Percentiles rank a stretch among this genome's conserved stretches.
Conservation (phyloP, 108 stramenopile species). For the Aurantiochytrium sp. region DNA sequence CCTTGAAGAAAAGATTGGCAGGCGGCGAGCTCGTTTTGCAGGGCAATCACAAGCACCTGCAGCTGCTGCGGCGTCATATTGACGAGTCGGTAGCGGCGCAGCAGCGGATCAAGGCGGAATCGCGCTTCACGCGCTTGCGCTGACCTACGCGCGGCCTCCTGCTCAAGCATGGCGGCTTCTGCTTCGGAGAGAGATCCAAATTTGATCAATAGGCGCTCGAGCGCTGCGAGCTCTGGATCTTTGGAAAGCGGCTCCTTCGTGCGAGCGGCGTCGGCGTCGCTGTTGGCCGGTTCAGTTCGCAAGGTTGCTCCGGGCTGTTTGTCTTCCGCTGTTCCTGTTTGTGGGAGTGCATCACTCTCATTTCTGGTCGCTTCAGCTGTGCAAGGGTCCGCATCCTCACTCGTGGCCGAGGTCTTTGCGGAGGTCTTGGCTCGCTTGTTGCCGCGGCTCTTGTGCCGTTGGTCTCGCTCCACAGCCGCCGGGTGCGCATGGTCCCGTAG, state of each 20-base stretch:
- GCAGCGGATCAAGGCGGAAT: background rate
- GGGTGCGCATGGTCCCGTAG: background rate
- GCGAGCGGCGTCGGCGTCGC: no score
- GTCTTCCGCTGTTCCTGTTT: no score
- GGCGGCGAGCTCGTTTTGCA: background rate
- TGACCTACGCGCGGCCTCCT: background rate
- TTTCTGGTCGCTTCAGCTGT: no score
- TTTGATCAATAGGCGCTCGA: background rate
- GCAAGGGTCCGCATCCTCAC: no score
- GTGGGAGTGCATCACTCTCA: no score
- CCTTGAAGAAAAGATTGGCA: background rate
- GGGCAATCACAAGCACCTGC: background rate
- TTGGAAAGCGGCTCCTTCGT: background rate
- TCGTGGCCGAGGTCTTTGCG: no score
- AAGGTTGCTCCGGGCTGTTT: no score
- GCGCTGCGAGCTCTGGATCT: background rate
- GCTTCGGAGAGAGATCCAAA: background rate
- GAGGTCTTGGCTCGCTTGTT: no score
- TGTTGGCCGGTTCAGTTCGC: no score
- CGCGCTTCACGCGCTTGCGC: background rate
- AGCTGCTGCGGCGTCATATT: background rate
- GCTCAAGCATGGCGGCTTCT: background rate
- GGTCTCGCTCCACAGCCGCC: background rate
- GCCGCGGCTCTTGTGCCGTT: background rate
- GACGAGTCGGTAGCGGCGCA: background rate